Evolutionary conservation across 768 basidiomycete genomes (phyloP).

Genomic region (Termitomyces sp.): DNA sequence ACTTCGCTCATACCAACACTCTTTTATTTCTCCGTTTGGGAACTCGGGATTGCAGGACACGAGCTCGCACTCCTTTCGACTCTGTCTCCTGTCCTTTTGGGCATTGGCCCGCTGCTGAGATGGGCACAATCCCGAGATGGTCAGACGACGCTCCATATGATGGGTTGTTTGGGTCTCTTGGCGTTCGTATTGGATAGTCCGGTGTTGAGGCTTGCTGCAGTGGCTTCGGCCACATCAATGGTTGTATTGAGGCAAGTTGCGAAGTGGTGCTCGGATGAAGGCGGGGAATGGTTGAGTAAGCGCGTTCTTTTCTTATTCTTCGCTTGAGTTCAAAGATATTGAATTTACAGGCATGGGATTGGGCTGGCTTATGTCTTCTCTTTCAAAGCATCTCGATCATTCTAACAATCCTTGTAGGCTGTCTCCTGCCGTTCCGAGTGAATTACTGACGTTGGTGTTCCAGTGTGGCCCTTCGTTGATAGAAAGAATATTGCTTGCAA

Average conservation of each 20-base stretch:
- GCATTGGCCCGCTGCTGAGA: conserved; percentile 34
- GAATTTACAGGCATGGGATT: conserved; percentile 47
- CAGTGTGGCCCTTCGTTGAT: conserved; percentile 79
- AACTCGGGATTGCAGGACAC: conserved; percentile 77
- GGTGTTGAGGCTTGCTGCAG: conserved; percentile 47
- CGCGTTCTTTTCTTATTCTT: conserved; percentile 30
- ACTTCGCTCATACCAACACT: conserved; percentile 74
- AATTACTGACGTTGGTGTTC: conserved; percentile 1
- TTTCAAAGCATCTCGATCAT: conserved; percentile 74
- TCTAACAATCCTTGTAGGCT: conserved; percentile 70
- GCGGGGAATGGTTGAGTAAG: conserved; percentile 35
- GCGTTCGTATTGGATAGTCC: conserved; percentile 50
- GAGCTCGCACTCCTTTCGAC: conserved; percentile 71
- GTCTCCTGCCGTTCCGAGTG: background rate
- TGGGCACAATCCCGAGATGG: conserved; percentile 46
- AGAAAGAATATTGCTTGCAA: conserved; percentile 65
- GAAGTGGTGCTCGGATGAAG: conserved; percentile 41
- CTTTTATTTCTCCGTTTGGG: conserved; percentile 93
- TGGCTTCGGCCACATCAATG: conserved; percentile 47
- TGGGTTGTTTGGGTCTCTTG: conserved; percentile 47
- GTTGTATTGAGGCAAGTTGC: conserved; percentile 45
- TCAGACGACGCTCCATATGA: conserved; percentile 37
- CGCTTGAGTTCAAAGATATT: background rate
- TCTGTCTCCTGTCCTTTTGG: conserved; percentile 63
- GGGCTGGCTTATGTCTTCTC: conserved; percentile 59